phyloP scores from a whole-genome alignment of 768 basidiomycete species.

The Chalciporus sphaerocephalus region DNA sequence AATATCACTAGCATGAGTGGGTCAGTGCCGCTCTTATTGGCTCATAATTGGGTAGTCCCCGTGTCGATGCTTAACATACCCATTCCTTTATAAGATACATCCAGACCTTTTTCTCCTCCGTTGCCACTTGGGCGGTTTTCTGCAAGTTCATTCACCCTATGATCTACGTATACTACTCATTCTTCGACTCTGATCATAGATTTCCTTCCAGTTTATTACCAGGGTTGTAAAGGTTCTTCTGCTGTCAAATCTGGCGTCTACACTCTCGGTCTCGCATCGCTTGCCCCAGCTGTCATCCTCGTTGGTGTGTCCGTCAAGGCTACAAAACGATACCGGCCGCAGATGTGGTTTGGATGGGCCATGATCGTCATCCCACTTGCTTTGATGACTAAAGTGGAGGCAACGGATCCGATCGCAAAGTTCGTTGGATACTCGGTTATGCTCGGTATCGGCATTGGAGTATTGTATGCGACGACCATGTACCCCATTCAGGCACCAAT shows the following conservation, averaged over 20 bases:
- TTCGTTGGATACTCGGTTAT: slow-evolving; percentile 12
- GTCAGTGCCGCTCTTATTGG: slow-evolving; percentile 8
- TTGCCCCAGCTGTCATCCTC: slow-evolving; percentile 29
- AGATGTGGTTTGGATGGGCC: slow-evolving; percentile 33
- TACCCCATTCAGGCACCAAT: slow-evolving; percentile 50
- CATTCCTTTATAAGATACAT: slow-evolving; percentile 17
- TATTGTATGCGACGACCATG: slow-evolving; percentile 20
- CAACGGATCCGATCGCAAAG: slow-evolving; percentile 21
- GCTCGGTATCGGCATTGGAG: slow-evolving; percentile 1
- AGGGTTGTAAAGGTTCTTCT: slow-evolving; percentile 35
- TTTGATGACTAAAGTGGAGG: slow-evolving; percentile 29
- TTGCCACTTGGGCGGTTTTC: slow-evolving; percentile 12
- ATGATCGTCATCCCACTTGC: slow-evolving; percentile 34
- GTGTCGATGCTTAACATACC: not conserved
- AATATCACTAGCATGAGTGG: slow-evolving; percentile 31
- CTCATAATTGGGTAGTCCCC: too few relatives aligned
- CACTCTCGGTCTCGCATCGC: slow-evolving; percentile 19
- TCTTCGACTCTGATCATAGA: slow-evolving; percentile 20
- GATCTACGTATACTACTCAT: not conserved
- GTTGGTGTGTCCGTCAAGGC: slow-evolving; percentile 29
- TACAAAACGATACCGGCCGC: slow-evolving; percentile 31
- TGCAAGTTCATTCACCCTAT: slow-evolving; percentile 17
- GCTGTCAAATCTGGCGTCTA: slow-evolving; percentile 32
- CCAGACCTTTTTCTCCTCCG: slow-evolving; percentile 22
- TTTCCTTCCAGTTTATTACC: slow-evolving; percentile 43